phyloP scores from a whole-genome alignment of 768 basidiomycete genomes.

The Roridomyces roridus region DNA sequence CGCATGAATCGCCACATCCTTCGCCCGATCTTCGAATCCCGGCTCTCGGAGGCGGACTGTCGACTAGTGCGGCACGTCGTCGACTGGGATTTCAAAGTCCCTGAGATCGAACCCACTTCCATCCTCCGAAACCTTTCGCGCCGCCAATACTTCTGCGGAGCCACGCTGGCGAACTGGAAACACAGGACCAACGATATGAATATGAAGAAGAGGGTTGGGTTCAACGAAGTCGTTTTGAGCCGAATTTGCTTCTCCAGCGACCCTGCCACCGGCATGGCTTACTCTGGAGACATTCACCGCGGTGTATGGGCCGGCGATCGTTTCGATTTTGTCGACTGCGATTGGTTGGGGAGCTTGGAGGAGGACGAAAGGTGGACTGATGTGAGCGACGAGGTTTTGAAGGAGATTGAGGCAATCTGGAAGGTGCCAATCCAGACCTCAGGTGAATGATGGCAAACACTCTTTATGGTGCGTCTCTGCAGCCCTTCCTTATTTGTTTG shows the following conservation, averaged over 20 bases:
- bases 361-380: background rate
- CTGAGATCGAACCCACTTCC: background rate
- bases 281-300: conserved; percentile 18
- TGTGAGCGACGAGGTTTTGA: conserved; percentile 5
- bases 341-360: background rate
- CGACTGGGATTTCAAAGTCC: background rate
- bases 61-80: background rate
- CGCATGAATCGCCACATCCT: too few species aligned
- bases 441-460: too few species aligned
- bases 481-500: too few species aligned
- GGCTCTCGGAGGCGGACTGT: background rate
- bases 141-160: background rate
- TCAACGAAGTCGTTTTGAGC: conserved; percentile 6
- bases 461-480: too few species aligned
- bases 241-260: conserved; percentile 25
- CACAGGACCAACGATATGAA: background rate
- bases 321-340: conserved; percentile 18
- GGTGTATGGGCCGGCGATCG: conserved; percentile 30
- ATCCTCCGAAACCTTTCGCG: conserved; percentile 3
- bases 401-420: conserved; percentile 7
- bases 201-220: background rate
- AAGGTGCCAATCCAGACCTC: too few species aligned
- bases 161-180: background rate
- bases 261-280: conserved; percentile 5
- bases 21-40: too few species aligned